Percentiles rank a stretch among this genome's conserved stretches.
Evolutionary conservation across 345 rosid species (phyloP).

Genomic region (Cardiospermum halicacabum): DNA sequence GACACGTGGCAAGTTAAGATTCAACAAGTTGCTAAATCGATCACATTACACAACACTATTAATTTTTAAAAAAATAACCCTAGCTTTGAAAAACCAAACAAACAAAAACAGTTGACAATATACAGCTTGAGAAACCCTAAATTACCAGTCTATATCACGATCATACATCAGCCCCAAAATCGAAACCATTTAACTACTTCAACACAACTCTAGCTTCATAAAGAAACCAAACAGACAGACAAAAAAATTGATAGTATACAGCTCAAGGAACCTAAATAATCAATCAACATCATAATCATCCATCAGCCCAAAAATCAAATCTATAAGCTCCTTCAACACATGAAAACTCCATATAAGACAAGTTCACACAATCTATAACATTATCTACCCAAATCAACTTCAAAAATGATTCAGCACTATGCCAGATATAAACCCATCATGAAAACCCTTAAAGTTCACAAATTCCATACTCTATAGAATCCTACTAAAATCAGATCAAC

Average conservation of each 20-base stretch:
- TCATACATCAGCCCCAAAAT: too few species aligned
- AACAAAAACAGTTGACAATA: not conserved
- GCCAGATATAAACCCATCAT: not conserved
- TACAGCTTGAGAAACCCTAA: not conserved
- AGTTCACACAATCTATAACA: not conserved
- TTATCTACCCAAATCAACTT: not conserved
- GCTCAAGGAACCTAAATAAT: not conserved
- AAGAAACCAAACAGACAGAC: not conserved
- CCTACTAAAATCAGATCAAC: not conserved
- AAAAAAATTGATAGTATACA: not conserved
- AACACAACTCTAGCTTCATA: not conserved
- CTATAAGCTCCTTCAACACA: not conserved
- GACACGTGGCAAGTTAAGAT: not conserved
- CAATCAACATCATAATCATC: not conserved
- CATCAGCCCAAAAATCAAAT: not conserved
- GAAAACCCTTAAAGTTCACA: not conserved
- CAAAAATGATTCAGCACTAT: not conserved
- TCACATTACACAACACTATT: not conserved
- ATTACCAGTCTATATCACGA: not conserved
- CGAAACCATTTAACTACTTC: too few species aligned
- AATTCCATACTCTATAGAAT: not conserved
- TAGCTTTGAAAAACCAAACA: not conserved
- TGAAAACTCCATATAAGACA: not conserved
- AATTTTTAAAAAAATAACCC: not conserved
- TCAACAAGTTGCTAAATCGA: not conserved